A percentile compares a stretch with the other conserved stretches of the same genome.
Evolutionary conservation across 441 rosid species (phyloP).

Genomic region (Erodium moschatum): DNA sequence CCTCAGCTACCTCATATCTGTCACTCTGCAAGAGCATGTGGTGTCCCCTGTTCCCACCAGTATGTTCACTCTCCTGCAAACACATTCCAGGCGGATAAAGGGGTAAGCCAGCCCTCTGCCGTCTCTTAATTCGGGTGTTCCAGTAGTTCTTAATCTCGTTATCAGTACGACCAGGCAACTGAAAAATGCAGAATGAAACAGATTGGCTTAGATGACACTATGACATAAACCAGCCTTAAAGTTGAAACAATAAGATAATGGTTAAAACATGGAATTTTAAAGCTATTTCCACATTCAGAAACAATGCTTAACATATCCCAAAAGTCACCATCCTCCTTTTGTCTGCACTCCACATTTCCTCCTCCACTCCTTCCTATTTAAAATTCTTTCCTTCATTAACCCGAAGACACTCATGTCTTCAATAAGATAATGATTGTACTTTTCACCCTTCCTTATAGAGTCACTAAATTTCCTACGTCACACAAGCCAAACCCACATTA

Average conservation of each 20-base stretch:
- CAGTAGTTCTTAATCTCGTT: slow-evolving; percentile 98
- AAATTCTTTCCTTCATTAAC: not conserved
- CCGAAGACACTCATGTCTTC: not conserved
- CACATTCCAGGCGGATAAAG: slow-evolving; percentile 84
- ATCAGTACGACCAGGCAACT: slow-evolving; percentile 98
- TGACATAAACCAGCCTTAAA: not conserved
- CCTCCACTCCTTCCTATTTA: not conserved
- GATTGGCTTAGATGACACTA: slow-evolving; percentile 9
- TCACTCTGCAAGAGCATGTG: slow-evolving; percentile 47
- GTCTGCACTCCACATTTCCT: not conserved
- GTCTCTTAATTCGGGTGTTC: slow-evolving; percentile 94
- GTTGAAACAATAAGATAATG: not conserved
- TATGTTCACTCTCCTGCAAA: slow-evolving; percentile 49
- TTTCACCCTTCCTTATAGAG: not conserved
- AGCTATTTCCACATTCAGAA: not conserved
- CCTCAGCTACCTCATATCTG: slow-evolving; percentile 51
- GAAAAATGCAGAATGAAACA: slow-evolving; percentile 19
- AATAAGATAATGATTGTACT: too few species aligned
- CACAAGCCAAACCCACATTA: not conserved
- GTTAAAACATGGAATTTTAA: not conserved
- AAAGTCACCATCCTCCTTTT: not conserved
- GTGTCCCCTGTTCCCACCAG: slow-evolving; percentile 37
- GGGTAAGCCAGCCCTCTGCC: slow-evolving; percentile 89
- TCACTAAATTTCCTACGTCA: not conserved
- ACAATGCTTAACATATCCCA: not conserved